Conservation (phyloP, 1,284 basidiomycete genomes). For the Leccinum griseonigrum region DNA sequence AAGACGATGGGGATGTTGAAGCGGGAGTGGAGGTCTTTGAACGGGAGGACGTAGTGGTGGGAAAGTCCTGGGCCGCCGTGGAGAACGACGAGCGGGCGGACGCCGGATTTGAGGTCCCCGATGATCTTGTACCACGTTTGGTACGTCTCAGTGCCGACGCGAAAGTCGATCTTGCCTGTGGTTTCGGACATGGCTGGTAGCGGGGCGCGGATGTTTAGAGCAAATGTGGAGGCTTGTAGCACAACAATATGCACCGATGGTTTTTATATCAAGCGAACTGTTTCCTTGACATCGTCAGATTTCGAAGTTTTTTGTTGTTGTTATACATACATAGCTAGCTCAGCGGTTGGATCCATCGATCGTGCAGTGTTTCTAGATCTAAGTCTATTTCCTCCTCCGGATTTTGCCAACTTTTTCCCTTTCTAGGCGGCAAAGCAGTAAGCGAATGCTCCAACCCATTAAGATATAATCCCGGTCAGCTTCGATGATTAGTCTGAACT, state of each 20-base stretch:
- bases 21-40: slow-evolving; percentile 36
- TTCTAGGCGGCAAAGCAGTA: background rate
- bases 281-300: background rate
- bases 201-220: background rate
- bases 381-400: background rate
- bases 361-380: background rate
- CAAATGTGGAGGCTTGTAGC: background rate
- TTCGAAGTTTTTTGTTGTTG: background rate
- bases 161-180: slow-evolving; percentile 16
- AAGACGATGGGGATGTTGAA: slow-evolving; percentile 41
- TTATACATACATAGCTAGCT: background rate
- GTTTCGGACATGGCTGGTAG: slow-evolving; percentile 15
- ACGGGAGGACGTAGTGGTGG: slow-evolving; percentile 42
- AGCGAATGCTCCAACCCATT: background rate
- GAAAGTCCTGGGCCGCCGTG: slow-evolving; percentile 45
- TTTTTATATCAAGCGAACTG: background rate
- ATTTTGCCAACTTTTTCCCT: background rate
- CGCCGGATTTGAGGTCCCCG: slow-evolving; percentile 12
- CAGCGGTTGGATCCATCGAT: background rate
- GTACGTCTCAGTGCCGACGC: slow-evolving; percentile 9
- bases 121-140: slow-evolving; percentile 28
- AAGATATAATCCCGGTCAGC: background rate
- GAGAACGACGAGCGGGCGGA: slow-evolving; percentile 37
- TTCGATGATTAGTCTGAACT: background rate
- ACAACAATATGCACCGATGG: background rate